Base-by-base conservation (phyloP, 1,284 basidiomycete species). In the Microbotryum saponariae region DNA sequence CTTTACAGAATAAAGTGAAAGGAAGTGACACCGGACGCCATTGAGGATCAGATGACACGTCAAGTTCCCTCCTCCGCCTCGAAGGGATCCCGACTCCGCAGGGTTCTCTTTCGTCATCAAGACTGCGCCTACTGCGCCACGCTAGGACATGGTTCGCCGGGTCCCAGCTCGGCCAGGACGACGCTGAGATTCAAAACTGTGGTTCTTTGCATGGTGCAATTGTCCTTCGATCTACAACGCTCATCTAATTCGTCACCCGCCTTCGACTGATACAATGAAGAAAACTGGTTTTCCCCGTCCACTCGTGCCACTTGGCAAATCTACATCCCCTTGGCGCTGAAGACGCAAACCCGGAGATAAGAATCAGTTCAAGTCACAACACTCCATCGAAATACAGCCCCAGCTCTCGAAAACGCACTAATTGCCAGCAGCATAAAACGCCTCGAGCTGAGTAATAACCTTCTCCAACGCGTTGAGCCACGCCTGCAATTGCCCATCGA, bases 401-500 rank as follows among this genome's bases (percentile, higher is more conserved):
- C 54, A 21, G 46, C 18, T 12, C 9, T 27, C 54, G 21, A 37
- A 14, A 9, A 23, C 56, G 10, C 18, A 14, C n/a, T 68, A 62
- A 49, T 63, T 58, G 3, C 69, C 69, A 31, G 56, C 48, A 23
- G 55, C 61, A 54, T 68, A 71, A 60, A 69, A 68, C 8, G 56
- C 57, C 62, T 71, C 70, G 50, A 70, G n/a, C 33, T 54, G 51
- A 6, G 45, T 33, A 12, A 73, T 69, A 58, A 72, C 70, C 3
- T 51, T 33, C 7, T 65, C 67, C n/a, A 73, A 59, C 10, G 69
- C 70, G 8, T 44, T 52, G 27, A 97, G 81, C 93, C 93, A 98
- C 65, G 82, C 83, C 49, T 79, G 78, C 51, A 97, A 80, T 68
- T 88, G 85, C 58, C 80, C 79, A 64, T 84, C 78, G 62, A 97